These are phyloP conservation scores for Acer yangbiense DNA, from an alignment of 345 rosid genomes.

Conservation along the genomic window DNA sequence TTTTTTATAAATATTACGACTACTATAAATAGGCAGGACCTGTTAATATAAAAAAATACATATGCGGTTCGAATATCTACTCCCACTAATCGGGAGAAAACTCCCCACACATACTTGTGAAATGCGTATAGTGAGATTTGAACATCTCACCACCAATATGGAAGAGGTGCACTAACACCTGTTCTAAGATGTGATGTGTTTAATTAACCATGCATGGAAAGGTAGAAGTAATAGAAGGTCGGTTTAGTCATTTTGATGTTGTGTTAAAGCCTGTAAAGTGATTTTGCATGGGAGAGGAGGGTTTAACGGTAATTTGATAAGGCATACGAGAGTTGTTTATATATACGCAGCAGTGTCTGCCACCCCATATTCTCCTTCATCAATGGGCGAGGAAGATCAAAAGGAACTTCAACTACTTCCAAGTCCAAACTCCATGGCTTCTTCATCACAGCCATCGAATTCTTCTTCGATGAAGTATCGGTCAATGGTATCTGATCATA, in stretches of 20 bases:
- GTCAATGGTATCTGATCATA: constrained; percentile 23
- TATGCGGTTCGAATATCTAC: no score
- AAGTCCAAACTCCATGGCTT: constrained; percentile 43
- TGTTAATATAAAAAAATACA: no score
- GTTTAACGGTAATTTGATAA: constrained; percentile 31
- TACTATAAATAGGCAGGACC: no score
- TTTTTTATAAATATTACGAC: no score
- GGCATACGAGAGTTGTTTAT: constrained; percentile 23
- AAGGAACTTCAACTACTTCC: constrained; percentile 87
- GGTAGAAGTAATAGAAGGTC: not conserved
- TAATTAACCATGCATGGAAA: no score
- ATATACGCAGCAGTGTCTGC: constrained; percentile 28
- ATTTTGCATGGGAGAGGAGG: constrained; percentile 40
- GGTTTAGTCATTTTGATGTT: constrained; percentile 8
- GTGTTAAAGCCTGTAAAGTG: constrained; percentile 15
- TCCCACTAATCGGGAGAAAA: no score
- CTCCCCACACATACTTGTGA: no score
- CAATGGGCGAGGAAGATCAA: constrained; percentile 63
- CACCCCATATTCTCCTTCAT: constrained; percentile 25
- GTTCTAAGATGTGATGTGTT: no score
- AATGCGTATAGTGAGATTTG: no score
- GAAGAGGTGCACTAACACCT: no score
- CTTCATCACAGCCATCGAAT: constrained; percentile 35
- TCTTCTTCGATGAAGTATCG: constrained; percentile 27
- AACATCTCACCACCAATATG: no score